phyloP scores from a whole-genome alignment of 306 rosid genomes.

The Trichosanthes truncata region DNA sequence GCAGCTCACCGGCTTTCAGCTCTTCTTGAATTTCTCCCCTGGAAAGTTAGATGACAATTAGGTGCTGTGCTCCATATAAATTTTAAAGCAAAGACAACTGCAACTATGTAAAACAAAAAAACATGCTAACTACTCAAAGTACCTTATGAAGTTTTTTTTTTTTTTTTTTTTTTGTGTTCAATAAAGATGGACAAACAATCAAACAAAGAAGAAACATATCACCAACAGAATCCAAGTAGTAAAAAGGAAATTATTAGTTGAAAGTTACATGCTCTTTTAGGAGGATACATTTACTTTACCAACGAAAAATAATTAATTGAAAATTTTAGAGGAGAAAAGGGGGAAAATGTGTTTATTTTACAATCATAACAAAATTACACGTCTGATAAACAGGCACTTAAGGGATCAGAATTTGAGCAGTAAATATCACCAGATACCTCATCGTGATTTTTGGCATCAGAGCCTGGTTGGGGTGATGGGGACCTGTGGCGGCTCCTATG shows the following conservation, averaged over 20 bases:
- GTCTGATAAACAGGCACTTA: background rate
- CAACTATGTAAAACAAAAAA: background rate
- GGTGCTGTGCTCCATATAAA: slow-evolving; percentile 14
- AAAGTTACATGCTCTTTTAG: background rate
- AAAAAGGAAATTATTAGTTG: background rate
- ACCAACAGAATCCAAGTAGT: background rate
- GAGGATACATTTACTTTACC: background rate
- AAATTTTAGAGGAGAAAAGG: background rate
- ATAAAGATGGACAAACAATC: background rate
- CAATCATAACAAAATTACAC: background rate
- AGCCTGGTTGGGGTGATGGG: slow-evolving; percentile 31
- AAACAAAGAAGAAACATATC: background rate
- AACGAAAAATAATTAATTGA: background rate
- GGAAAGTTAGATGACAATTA: slow-evolving; percentile 23
- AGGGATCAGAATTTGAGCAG: slow-evolving; percentile 27
- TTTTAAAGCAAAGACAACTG: slow-evolving; percentile 10
- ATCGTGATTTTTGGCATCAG: slow-evolving; percentile 43
- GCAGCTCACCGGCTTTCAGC: slow-evolving; percentile 48
- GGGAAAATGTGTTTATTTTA: background rate
- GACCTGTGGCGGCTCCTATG: slow-evolving; percentile 44
- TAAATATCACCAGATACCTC: slow-evolving; percentile 99
- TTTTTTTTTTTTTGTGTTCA: background rate
- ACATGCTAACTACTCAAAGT: background rate
- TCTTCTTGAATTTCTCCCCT: slow-evolving; percentile 46
- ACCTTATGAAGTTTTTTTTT: background rate